Base-by-base conservation (phyloP, 495 filamentous ascomycete genomes). In the Penicillium cosmopolitanum region DNA sequence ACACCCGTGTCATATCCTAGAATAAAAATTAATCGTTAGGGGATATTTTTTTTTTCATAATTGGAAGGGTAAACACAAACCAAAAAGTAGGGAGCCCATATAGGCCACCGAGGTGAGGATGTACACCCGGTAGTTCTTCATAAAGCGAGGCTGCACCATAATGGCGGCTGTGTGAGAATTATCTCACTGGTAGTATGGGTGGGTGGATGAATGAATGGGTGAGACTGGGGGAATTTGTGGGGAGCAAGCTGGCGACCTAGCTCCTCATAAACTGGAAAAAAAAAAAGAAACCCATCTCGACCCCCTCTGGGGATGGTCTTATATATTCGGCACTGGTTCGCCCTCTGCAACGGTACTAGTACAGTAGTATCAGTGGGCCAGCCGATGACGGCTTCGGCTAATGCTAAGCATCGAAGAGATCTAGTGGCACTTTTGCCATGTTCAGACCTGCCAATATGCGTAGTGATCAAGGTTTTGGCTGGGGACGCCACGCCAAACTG, bases 1-100 rank as follows among this genome's bases (percentile, higher is more conserved):
- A 86, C 82, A 66, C 83, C 83, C 6, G 83, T 86, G 63, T 87
- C 83, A 70, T 80, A 82, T 33, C 76, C 76, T 80, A 55, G 10
- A 31, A 31, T 31, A 31, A 31, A 31, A 31, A 31, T 31, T 1
- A 9, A 8, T 8, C 8, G 28, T 31, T 31, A 31, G 28, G 2
- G 1, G 5, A 9, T 31, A 31, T 31, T 9, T 11, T 15, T 31
- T 21, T 9, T 11, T 15, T 23, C 13, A 56, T 4, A 7, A 9
- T 34, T 33, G 1, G 12, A 18, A 0, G 1, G 35, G 1, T 21
- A 3, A 19, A 25, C 1, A 65, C 63, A 21, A 12, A 84, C 81
- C 82, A 43, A 84, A 83, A 16, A 83, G 79, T 57, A 83, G 64
- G 21, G 79, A 81, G 55, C 81, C 81, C 65, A 81, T 65, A 59